Percentiles rank a stretch among this genome's conserved stretches.
These are phyloP conservation scores for Aureobasidium sp. DNA, from an alignment of 2,329 filamentous ascomycete species.

Conservation along the genomic window DNA sequence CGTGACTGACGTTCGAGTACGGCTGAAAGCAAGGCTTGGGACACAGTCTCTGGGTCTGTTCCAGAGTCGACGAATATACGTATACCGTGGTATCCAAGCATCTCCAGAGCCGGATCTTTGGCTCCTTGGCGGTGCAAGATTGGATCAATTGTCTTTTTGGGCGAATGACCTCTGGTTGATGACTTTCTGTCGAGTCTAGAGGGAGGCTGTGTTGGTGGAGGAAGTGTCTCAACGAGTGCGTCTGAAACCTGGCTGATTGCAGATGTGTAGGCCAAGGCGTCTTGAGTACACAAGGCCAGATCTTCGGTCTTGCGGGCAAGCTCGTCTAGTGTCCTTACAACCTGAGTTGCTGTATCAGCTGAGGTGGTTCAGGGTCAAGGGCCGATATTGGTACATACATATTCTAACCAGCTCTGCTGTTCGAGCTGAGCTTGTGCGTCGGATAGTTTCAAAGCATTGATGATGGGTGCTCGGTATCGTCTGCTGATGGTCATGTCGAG, in stretches of 20 bases:
- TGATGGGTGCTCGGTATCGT: conserved; percentile 55
- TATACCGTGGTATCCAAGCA: conserved; percentile 23
- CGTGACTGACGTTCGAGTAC: conserved; percentile 27
- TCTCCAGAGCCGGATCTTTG: conserved; percentile 21
- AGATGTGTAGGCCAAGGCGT: conserved; percentile 21
- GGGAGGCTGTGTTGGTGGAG: conserved; percentile 6
- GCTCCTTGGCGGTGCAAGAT: neutral
- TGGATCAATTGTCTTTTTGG: neutral
- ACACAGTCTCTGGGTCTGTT: neutral
- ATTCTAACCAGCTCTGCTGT: conserved; percentile 34
- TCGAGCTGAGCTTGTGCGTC: conserved; percentile 28
- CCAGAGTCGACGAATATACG: conserved; percentile 1
- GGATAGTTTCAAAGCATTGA: conserved; percentile 31
- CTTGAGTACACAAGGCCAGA: conserved; percentile 20
- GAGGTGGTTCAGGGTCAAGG: too few species aligned
- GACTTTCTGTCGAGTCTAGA: conserved; percentile 23
- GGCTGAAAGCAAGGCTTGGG: conserved; percentile 19
- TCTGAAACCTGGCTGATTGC: conserved; percentile 18
- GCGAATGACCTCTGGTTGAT: conserved; percentile 2
- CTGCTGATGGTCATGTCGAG: conserved; percentile 64
- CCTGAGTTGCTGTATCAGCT: neutral
- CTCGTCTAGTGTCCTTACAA: conserved; percentile 26
- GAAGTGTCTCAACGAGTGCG: conserved; percentile 16
- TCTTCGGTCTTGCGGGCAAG: conserved; percentile 27
- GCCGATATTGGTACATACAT: conserved; percentile 28